Conservation (phyloP, 2,329 filamentous ascomycete genomes). For the Penicillium frequentans region DNA sequence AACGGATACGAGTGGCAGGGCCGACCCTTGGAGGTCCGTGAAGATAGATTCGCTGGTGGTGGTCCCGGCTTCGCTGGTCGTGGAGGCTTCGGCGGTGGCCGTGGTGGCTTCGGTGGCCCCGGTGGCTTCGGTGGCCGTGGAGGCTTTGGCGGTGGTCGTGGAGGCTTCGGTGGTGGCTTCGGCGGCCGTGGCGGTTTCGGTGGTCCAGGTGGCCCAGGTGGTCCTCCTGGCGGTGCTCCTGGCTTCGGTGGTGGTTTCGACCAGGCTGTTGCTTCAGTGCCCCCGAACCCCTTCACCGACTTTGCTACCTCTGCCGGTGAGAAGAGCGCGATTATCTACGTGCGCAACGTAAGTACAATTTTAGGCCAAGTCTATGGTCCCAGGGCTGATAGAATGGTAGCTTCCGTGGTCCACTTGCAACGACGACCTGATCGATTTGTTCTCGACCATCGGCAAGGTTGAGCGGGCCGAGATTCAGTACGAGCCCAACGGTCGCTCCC, state of each 20-base stretch:
- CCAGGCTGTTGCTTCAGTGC: slow-evolving; percentile 50
- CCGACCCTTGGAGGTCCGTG: slow-evolving; percentile 86
- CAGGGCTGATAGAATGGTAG: slow-evolving; percentile 49
- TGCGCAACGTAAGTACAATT: slow-evolving; percentile 78
- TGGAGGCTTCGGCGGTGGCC: slow-evolving; percentile 45
- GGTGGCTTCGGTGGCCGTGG: slow-evolving; percentile 26
- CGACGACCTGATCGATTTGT: slow-evolving; percentile 92
- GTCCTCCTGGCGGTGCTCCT: slow-evolving; percentile 43
- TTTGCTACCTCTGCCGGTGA: slow-evolving; percentile 85
- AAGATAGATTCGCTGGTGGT: slow-evolving; percentile 83
- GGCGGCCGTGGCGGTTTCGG: slow-evolving; percentile 48
- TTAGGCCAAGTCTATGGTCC: neutral
- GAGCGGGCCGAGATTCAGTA: slow-evolving; percentile 99
- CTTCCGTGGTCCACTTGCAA: slow-evolving; percentile 99
- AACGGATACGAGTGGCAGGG: slow-evolving; percentile 99
- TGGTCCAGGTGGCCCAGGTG: slow-evolving; percentile 37
- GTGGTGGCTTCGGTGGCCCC: slow-evolving; percentile 40
- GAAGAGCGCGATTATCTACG: slow-evolving; percentile 81
- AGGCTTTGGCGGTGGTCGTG: slow-evolving; percentile 39
- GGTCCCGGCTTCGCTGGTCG: slow-evolving; percentile 60
- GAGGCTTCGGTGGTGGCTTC: slow-evolving; percentile 54
- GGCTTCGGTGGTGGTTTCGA: slow-evolving; percentile 21
- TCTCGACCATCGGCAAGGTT: slow-evolving; percentile 96
- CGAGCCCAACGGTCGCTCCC: slow-evolving; percentile 91
- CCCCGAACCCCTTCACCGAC: slow-evolving; percentile 88